Conservation (phyloP, 2,329 filamentous ascomycete genomes). For the Aureobasidium vineae region DNA sequence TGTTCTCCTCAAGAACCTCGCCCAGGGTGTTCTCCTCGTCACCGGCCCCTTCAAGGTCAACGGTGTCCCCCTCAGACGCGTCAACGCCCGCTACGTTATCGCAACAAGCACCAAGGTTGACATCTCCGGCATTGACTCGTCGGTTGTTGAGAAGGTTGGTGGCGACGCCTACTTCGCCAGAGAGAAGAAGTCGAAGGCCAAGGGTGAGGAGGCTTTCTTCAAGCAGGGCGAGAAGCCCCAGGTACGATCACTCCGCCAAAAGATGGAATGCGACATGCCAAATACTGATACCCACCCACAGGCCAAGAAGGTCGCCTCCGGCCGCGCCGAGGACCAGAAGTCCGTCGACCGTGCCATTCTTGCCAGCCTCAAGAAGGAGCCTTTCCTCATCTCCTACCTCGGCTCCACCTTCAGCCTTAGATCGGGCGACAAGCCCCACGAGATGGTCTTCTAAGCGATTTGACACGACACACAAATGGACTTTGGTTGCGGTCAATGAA, state of each 20-base stretch:
- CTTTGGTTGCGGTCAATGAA: slow-evolving; percentile 24
- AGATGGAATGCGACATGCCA: not conserved
- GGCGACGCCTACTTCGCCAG: slow-evolving; percentile 88
- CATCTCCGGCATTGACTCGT: slow-evolving; percentile 74
- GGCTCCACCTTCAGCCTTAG: slow-evolving; percentile 95
- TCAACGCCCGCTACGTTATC: slow-evolving; percentile 92
- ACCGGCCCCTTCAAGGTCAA: slow-evolving; percentile 99
- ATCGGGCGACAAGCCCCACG: slow-evolving; percentile 99
- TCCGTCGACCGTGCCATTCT: slow-evolving; percentile 94
- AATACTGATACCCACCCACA: slow-evolving; percentile 28
- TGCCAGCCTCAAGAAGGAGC: slow-evolving; percentile 97
- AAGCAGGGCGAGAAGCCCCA: slow-evolving; percentile 97
- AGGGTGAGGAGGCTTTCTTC: slow-evolving; percentile 98
- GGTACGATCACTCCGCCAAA: slow-evolving; percentile 57
- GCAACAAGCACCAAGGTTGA: slow-evolving; percentile 84
- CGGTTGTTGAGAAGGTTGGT: slow-evolving; percentile 73
- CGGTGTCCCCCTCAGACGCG: slow-evolving; percentile 91
- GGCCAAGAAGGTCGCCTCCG: slow-evolving; percentile 87
- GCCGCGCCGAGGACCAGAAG: slow-evolving; percentile 96
- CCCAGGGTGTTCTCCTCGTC: slow-evolving; percentile 97
- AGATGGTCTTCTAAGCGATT: slow-evolving; percentile 92
- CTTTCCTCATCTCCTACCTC: slow-evolving; percentile 90
- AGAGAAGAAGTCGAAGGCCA: slow-evolving; percentile 94
- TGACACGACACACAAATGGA: slow-evolving; percentile 26
- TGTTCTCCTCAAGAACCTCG: slow-evolving; percentile 95